A percentile compares a stretch with the other conserved stretches of the same genome.
Evolutionary conservation across 768 basidiomycete species (phyloP).

Genomic region (Russula sp.): DNA sequence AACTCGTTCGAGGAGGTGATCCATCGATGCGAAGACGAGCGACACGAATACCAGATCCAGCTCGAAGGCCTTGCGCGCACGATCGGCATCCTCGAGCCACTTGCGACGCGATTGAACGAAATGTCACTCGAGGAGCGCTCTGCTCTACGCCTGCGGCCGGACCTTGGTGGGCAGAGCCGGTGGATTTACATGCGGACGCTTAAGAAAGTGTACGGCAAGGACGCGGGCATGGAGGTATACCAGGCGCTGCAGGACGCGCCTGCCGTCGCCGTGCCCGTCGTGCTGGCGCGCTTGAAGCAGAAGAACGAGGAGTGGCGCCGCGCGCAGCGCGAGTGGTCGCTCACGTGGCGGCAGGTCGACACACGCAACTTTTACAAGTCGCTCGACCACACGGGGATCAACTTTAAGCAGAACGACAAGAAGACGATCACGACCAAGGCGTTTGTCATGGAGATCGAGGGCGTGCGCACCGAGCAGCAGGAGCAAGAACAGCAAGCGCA

Average conservation of each 20-base stretch:
- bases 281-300: constrained; percentile 79
- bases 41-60: constrained; percentile 96
- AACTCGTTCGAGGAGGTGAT: constrained; percentile 93
- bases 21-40: constrained; percentile 96
- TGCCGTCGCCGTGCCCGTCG: constrained; percentile 84
- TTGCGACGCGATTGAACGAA: constrained; percentile 74
- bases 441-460: constrained; percentile 77
- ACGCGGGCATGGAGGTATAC: constrained; percentile 68
- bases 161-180: constrained; percentile 85
- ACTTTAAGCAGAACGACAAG: constrained; percentile 95
- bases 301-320: constrained; percentile 98
- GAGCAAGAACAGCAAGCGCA: constrained; percentile 23
- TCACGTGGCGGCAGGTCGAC: constrained; percentile 95
- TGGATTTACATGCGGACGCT: constrained; percentile 87
- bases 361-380: constrained; percentile 98
- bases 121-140: constrained; percentile 87
- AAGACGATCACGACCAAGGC: constrained; percentile 80
- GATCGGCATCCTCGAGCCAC: constrained; percentile 85
- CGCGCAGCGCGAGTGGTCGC: constrained; percentile 90
- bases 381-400: constrained; percentile 92
- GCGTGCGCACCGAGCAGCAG: constrained; percentile 44
- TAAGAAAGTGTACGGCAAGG: constrained; percentile 89
- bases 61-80: constrained; percentile 87
- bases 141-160: constrained; percentile 72
- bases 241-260: constrained; percentile 90